Evolutionary conservation across 768 basidiomycete genomes (phyloP).

Genomic region (Rickenella mellea): DNA sequence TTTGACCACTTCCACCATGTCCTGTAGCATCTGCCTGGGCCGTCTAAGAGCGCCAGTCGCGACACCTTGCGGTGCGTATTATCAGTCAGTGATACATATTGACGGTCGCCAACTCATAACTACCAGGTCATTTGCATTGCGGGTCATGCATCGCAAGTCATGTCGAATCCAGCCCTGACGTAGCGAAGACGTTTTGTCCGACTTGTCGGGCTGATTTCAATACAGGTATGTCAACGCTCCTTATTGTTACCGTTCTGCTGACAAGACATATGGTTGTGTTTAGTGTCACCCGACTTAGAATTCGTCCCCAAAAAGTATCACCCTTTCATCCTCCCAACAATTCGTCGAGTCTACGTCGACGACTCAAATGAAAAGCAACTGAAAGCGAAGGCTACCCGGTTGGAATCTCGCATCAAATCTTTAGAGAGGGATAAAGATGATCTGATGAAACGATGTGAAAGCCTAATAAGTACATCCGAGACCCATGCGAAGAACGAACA

Average conservation of each 20-base stretch:
- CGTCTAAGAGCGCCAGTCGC: slow-evolving; percentile 17
- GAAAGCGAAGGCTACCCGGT: slow-evolving; percentile 23
- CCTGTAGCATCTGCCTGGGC: slow-evolving; percentile 22
- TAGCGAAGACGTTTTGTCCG: slow-evolving; percentile 19
- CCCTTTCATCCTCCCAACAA: slow-evolving; percentile 31
- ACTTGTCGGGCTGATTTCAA: slow-evolving; percentile 19
- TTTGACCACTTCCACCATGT: too few species aligned
- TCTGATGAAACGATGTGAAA: slow-evolving; percentile 34
- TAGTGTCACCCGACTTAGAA: slow-evolving; percentile 25
- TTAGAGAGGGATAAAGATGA: slow-evolving; percentile 32
- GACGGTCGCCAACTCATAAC: background rate
- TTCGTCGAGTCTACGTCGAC: slow-evolving; percentile 45
- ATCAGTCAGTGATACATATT: background rate
- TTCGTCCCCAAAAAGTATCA: slow-evolving; percentile 42
- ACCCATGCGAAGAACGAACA: slow-evolving; percentile 23
- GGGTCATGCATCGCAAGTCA: slow-evolving; percentile 17
- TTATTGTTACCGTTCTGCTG: background rate
- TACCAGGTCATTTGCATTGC: slow-evolving; percentile 23
- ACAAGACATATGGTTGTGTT: background rate
- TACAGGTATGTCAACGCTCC: slow-evolving; percentile 13
- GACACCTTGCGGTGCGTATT: slow-evolving; percentile 20
- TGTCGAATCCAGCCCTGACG: slow-evolving; percentile 17
- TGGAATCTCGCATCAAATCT: slow-evolving; percentile 28
- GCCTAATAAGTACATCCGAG: slow-evolving; percentile 23
- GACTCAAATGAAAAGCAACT: slow-evolving; percentile 7